phyloP scores from a whole-genome alignment of 2,329 filamentous ascomycete species.

The Paecilomyces dactylethromorphus region DNA sequence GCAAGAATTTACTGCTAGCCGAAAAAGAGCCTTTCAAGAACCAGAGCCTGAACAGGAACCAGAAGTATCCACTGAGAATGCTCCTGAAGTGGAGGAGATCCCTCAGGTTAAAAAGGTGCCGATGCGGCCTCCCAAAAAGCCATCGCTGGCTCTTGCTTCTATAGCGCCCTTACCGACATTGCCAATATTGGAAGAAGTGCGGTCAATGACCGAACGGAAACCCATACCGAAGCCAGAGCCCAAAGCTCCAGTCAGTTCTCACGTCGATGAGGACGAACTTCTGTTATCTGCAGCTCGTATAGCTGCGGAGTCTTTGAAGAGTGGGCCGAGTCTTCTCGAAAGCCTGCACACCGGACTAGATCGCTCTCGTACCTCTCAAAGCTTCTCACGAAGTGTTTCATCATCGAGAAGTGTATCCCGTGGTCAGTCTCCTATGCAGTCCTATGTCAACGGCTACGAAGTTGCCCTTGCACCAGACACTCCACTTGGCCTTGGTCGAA shows the following conservation, averaged over 20 bases:
- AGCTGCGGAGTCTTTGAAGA: constrained; percentile 32
- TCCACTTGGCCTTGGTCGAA: constrained; percentile 30
- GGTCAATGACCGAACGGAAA: constrained; percentile 20
- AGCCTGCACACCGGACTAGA: constrained; percentile 15
- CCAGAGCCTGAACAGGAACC: constrained; percentile 5
- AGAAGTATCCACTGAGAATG: constrained; percentile 7
- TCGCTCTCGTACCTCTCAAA: constrained; percentile 18
- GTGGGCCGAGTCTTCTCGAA: constrained; percentile 27
- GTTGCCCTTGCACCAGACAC: constrained; percentile 34
- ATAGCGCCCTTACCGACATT: constrained; percentile 25
- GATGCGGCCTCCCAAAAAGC: constrained; percentile 8
- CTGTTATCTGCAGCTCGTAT: constrained; percentile 35
- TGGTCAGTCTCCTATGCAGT: constrained; percentile 21
- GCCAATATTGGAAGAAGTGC: constrained; percentile 27
- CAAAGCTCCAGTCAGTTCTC: constrained; percentile 13
- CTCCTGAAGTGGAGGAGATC: constrained; percentile 18
- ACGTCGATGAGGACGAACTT: constrained; percentile 36
- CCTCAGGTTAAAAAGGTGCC: constrained; percentile 4
- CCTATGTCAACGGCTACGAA: constrained; percentile 31
- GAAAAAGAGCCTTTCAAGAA: constrained; percentile 21
- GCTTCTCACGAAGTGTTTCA: constrained; percentile 18
- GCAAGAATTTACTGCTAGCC: constrained; percentile 11
- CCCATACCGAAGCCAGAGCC: constrained; percentile 12
- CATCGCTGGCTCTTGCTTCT: constrained; percentile 23
- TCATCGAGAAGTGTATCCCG: constrained; percentile 16